These are phyloP conservation scores for Petasospora fabianii DNA, from an alignment of 1,139 yeast genomes.

Conservation along the genomic window DNA sequence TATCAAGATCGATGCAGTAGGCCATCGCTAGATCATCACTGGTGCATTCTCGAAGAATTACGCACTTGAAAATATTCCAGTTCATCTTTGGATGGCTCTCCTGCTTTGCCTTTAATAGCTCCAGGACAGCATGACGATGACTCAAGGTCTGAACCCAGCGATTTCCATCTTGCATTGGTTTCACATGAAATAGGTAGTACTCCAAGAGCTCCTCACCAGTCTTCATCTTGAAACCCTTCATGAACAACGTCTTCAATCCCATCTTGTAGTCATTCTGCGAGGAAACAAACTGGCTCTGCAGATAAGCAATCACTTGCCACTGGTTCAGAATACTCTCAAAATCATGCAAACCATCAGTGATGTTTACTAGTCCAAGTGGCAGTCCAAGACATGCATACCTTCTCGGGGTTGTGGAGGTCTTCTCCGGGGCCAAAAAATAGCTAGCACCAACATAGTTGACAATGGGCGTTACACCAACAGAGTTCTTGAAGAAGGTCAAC, in stretches of 20 bases:
- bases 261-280: slow-evolving; percentile 18
- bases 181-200: slow-evolving; percentile 12
- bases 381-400: slow-evolving; percentile 28
- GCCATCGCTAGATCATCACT: slow-evolving; percentile 28
- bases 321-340: slow-evolving; percentile 34
- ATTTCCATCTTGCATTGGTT: slow-evolving; percentile 11
- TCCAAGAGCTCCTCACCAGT: slow-evolving; percentile 7
- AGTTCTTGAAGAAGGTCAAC: slow-evolving; percentile 28
- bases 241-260: slow-evolving; percentile 15
- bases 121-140: slow-evolving; percentile 1
- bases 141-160: slow-evolving; percentile 1
- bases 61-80: slow-evolving; percentile 25
- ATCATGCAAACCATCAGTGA: slow-evolving; percentile 26
- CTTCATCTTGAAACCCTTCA: slow-evolving; percentile 11
- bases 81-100: slow-evolving; percentile 1
- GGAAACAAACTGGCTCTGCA: slow-evolving; percentile 22
- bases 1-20: slow-evolving; percentile 44
- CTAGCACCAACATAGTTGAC: slow-evolving; percentile 31
- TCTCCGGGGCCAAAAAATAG: slow-evolving; percentile 26
- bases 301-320: slow-evolving; percentile 28
- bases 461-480: slow-evolving; percentile 28
- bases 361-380: slow-evolving; percentile 24
- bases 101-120: slow-evolving; percentile 1
- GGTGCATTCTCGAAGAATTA: slow-evolving; percentile 17
- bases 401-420: slow-evolving; percentile 1